Percentiles rank a stretch among this genome's conserved stretches.
Evolutionary conservation across 2,329 filamentous ascomycete species (phyloP).

Genomic region (Cercospora beticola): DNA sequence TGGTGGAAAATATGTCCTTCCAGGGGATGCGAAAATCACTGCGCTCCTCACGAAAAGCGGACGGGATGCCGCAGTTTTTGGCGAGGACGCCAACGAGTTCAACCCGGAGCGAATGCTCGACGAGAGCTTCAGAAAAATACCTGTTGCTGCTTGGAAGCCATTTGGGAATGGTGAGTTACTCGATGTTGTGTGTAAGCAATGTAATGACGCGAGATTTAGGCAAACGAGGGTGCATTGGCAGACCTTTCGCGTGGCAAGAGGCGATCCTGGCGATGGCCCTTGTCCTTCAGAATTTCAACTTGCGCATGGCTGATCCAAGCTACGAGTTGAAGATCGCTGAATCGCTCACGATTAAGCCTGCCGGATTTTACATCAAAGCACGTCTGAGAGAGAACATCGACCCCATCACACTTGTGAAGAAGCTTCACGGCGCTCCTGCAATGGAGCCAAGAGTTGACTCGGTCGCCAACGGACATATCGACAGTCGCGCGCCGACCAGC

Average conservation of each 20-base stretch:
- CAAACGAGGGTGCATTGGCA: constrained; percentile 67
- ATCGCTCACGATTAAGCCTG: constrained; percentile 63
- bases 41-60: constrained; percentile 57
- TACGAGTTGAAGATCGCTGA: constrained; percentile 58
- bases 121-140: constrained; percentile 58
- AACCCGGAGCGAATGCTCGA: constrained; percentile 71
- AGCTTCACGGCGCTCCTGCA: constrained; percentile 61
- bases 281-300: constrained; percentile 70
- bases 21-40: constrained; percentile 52
- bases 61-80: constrained; percentile 62
- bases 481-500: too few species aligned
- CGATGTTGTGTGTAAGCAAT: too few species aligned
- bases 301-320: constrained; percentile 60
- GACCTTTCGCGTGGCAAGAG: constrained; percentile 73
- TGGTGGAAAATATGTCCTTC: constrained; percentile 61
- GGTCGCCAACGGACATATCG: neutral
- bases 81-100: constrained; percentile 65
- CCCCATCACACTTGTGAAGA: constrained; percentile 56
- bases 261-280: constrained; percentile 54
- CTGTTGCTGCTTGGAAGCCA: constrained; percentile 46
- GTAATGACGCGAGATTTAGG: too few species aligned
- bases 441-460: constrained; percentile 49
- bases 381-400: constrained; percentile 51
- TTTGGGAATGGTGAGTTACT: constrained; percentile 62
- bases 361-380: constrained; percentile 63